A percentile compares a stretch with the other conserved stretches of the same genome.
phyloP scores from a whole-genome alignment of 768 basidiomycete genomes.

The Boletus sp. region DNA sequence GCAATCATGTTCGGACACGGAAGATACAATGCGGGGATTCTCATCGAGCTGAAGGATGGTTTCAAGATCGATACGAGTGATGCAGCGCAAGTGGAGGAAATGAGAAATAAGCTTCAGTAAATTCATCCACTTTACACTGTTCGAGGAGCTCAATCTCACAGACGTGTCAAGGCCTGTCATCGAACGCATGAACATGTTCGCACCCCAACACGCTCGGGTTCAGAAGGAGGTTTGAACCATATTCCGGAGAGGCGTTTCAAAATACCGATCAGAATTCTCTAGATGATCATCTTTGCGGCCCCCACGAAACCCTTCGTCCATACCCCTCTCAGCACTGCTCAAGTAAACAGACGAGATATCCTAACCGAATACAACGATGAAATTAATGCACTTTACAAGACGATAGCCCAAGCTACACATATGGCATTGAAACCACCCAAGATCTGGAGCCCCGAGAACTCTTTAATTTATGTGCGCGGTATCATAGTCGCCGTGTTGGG shows the following conservation, averaged over 20 bases:
- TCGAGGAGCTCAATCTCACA: conserved; percentile 1
- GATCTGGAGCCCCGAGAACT: conserved; percentile 15
- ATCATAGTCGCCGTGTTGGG: conserved; percentile 14
- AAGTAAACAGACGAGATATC: conserved; percentile 14
- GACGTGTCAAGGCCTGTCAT: conserved; percentile 4
- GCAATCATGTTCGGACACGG: conserved; percentile 24
- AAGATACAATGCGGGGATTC: conserved; percentile 17
- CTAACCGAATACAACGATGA: conserved; percentile 9
- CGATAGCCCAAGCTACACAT: not conserved
- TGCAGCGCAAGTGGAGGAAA: conserved; percentile 8
- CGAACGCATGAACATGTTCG: conserved; percentile 22
- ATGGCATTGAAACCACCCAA: conserved; percentile 14
- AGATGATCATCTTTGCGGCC: conserved; percentile 19
- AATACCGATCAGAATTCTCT: not conserved
- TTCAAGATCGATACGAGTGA: conserved; percentile 11
- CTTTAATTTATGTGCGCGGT: conserved; percentile 12
- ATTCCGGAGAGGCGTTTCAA: not conserved
- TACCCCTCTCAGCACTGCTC: not conserved
- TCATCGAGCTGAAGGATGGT: conserved; percentile 14
- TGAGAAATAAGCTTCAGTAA: conserved; percentile 16
- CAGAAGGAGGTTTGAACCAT: conserved; percentile 18
- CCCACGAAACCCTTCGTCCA: conserved; percentile 13
- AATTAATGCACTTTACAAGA: conserved; percentile 14
- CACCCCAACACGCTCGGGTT: conserved; percentile 20
- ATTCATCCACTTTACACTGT: not conserved